A percentile compares a stretch with the other conserved stretches of the same genome.
phyloP scores from a whole-genome alignment of 2,329 filamentous ascomycete genomes.

The Trichoderma cornu-damae region DNA sequence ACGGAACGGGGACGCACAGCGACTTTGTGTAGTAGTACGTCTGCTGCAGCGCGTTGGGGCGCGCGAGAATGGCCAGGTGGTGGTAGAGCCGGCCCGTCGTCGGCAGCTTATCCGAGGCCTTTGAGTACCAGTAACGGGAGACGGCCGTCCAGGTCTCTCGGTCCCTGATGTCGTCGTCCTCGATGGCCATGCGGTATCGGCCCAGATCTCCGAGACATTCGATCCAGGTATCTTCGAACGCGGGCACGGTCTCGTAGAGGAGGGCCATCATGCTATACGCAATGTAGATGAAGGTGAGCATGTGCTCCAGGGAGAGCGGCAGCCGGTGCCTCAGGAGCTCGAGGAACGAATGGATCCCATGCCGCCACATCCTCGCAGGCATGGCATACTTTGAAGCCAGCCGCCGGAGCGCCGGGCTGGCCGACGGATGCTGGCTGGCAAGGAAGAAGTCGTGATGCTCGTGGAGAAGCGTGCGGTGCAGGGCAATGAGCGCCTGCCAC shows the following conservation, averaged over 20 bases:
- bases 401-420: conserved; percentile 59
- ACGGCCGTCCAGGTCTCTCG: conserved; percentile 78
- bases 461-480: conserved; percentile 75
- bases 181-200: conserved; percentile 83
- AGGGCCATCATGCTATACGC: conserved; percentile 88
- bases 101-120: conserved; percentile 71
- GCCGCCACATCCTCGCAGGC: conserved; percentile 90
- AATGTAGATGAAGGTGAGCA: conserved; percentile 85
- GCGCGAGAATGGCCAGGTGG: conserved; percentile 73
- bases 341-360: conserved; percentile 82
- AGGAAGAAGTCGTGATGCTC: conserved; percentile 86
- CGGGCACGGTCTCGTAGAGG: conserved; percentile 76
- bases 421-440: conserved; percentile 79
- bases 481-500: conserved; percentile 76
- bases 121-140: conserved; percentile 76
- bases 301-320: conserved; percentile 75
- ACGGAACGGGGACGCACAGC: conserved; percentile 62
- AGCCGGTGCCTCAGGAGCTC: conserved; percentile 70
- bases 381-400: conserved; percentile 80
- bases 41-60: conserved; percentile 65
- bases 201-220: conserved; percentile 86
- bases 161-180: conserved; percentile 71
- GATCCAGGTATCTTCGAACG: conserved; percentile 86
- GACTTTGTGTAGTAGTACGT: conserved; percentile 68
- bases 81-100: conserved; percentile 77